A percentile compares a stretch with the other conserved stretches of the same genome.
These are phyloP conservation scores for Ceratobasidium sp. DNA, from an alignment of 1,284 basidiomycete species.

Conservation along the genomic window DNA sequence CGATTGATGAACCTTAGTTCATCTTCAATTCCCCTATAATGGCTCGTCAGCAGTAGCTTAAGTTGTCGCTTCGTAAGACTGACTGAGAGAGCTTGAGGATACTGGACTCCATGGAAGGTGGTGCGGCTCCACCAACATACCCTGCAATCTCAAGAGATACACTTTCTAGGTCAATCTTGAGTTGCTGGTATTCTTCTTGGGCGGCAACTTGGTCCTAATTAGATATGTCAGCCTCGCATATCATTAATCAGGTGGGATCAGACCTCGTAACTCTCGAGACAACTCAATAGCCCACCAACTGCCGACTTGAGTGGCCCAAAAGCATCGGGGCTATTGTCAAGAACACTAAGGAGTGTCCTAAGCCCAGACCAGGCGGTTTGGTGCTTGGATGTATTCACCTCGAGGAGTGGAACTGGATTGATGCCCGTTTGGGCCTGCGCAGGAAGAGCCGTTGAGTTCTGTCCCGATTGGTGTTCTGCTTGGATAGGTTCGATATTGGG, in stretches of 20 bases:
- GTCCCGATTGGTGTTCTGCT: too few species aligned
- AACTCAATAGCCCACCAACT: neutral
- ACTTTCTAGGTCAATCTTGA: too few species aligned
- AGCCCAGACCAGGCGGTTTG: neutral
- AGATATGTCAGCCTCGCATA: neutral
- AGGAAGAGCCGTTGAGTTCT: too few species aligned
- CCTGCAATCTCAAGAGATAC: neutral
- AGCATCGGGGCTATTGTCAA: neutral
- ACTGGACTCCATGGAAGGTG: neutral
- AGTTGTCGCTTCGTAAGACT: neutral
- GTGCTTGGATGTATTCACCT: neutral
- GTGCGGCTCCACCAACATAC: neutral
- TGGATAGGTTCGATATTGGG: too few species aligned
- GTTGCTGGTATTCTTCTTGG: too few species aligned
- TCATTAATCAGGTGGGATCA: neutral
- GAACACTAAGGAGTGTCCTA: neutral
- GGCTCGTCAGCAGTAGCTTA: neutral
- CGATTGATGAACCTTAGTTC: neutral
- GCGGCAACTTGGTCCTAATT: neutral
- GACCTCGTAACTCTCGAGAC: neutral
- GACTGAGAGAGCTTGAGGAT: neutral
- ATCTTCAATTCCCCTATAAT: neutral
- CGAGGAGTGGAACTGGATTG: too few species aligned
- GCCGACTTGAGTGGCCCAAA: constrained; percentile 16
- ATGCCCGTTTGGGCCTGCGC: too few species aligned